Base-by-base conservation (phyloP, 1,284 basidiomycete genomes). In the Cutaneotrichosporon cyanovorans region DNA sequence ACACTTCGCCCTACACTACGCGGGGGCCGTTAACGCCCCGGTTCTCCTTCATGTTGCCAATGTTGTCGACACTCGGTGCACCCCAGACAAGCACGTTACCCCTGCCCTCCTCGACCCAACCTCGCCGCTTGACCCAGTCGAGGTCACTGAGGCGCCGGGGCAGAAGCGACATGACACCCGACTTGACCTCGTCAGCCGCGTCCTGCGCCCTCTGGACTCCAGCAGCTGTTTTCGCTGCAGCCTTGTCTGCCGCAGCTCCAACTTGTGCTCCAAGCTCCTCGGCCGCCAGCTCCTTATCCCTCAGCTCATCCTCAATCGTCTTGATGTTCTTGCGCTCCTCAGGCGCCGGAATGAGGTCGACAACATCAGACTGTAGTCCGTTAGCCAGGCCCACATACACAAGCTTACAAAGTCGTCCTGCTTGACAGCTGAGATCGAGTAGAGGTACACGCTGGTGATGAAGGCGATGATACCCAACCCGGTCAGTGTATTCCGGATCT, bases 341-440 rank as follows among this genome's bases (percentile, higher is more conserved):
- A 2, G 62, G 45, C 0, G 69, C 64, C 9, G 71, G 71, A 4
- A 72, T 55, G 9, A 73, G 63, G 42, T 72, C 70, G 49, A 61
- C 66, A 3, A 72, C 63, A 39, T 72, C 70, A 42, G 67, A 68
- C 69, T 71, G 46, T 36, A n/a, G 48, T 52, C 20, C 47, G 50
- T n/a, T n/a, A n/a, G n/a, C n/a, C n/a, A n/a, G n/a, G n/a, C n/a
- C n/a, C n/a, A 40, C 10, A 15, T 11, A 30, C 1, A 21, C 25
- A n/a, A 2, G 65, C 69, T 50, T 46, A 73, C 85, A 66, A 93
- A 93, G 48, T 85, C 83, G 62, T 95, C 91, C 66, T 95, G 90
- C 66, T 85, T 88, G 49, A 95, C 90, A 11, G 90, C 89, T 35
- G 81, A 80, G 66, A 97, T 92, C 14, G 90, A 92, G 72, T 96